Conservation (phyloP, 2,329 filamentous ascomycete species). For the Hymenoscyphus albidus region DNA sequence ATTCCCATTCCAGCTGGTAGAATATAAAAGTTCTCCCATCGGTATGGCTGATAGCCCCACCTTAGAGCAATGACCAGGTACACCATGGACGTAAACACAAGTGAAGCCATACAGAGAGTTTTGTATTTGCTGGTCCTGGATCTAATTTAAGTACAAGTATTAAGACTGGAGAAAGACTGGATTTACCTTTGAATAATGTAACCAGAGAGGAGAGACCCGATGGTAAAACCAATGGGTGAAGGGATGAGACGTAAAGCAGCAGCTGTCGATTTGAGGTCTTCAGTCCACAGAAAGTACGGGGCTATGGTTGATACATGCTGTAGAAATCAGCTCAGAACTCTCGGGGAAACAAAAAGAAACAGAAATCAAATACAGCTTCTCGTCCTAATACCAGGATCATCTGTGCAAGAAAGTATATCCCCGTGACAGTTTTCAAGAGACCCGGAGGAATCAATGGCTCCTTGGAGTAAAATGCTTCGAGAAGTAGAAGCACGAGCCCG, state of each 20-base stretch:
- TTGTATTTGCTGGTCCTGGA: background rate
- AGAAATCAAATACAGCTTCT: background rate
- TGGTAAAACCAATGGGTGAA: background rate
- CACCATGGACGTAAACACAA: background rate
- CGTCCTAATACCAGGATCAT: background rate
- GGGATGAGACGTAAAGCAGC: background rate
- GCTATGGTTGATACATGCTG: slow-evolving; percentile 1
- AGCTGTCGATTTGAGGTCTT: background rate
- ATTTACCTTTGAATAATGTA: background rate
- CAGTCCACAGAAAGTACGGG: background rate
- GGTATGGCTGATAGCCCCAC: background rate
- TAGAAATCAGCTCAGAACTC: background rate
- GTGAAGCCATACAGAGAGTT: background rate
- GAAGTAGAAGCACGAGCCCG: background rate
- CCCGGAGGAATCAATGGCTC: background rate
- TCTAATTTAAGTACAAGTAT: background rate
- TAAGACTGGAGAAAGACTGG: background rate
- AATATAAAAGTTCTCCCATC: background rate
- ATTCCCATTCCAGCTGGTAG: background rate
- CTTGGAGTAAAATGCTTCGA: background rate
- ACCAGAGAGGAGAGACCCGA: background rate
- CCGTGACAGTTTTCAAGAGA: background rate
- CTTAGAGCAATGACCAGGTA: background rate
- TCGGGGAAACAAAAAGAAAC: background rate
- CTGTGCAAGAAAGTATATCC: background rate